These are phyloP conservation scores for Laburnicola sp. DNA, from an alignment of 2,329 filamentous ascomycete genomes.

Conservation along the genomic window DNA sequence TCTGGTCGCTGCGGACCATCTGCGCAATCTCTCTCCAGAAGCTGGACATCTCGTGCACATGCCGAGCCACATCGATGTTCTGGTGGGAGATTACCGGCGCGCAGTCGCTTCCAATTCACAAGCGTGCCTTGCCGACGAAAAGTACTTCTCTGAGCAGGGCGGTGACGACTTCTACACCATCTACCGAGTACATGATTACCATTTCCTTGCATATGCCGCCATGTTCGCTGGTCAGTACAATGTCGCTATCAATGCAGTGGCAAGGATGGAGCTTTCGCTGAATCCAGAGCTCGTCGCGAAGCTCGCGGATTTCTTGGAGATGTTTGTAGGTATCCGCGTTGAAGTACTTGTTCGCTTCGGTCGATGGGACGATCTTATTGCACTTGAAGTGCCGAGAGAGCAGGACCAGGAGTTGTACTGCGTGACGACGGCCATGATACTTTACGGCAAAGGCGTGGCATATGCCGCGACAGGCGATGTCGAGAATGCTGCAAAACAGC, in stretches of 20 bases:
- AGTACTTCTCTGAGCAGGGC: conserved; percentile 63
- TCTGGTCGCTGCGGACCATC: conserved; percentile 61
- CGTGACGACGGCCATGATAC: conserved; percentile 67
- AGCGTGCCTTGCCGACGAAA: conserved; percentile 69
- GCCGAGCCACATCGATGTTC: conserved; percentile 75
- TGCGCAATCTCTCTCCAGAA: conserved; percentile 69
- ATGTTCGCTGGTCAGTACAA: conserved; percentile 72
- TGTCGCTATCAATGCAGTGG: conserved; percentile 64
- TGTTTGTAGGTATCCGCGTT: conserved; percentile 67
- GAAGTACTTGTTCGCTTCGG: conserved; percentile 76
- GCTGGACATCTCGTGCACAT: conserved; percentile 74
- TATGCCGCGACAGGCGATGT: conserved; percentile 62
- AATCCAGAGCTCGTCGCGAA: conserved; percentile 53
- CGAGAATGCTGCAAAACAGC: conserved; percentile 58
- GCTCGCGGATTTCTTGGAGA: conserved; percentile 76
- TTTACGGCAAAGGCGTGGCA: conserved; percentile 71
- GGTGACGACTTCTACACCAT: conserved; percentile 74
- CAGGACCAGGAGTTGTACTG: conserved; percentile 61
- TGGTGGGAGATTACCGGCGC: conserved; percentile 70
- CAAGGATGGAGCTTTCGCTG: conserved; percentile 63
- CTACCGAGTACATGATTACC: conserved; percentile 74
- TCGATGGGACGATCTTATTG: conserved; percentile 67
- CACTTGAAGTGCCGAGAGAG: conserved; percentile 61
- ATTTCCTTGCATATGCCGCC: conserved; percentile 75
- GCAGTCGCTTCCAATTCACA: conserved; percentile 69